Base-by-base conservation (phyloP, 305 asterid species). In the Fraxinus nigra region DNA sequence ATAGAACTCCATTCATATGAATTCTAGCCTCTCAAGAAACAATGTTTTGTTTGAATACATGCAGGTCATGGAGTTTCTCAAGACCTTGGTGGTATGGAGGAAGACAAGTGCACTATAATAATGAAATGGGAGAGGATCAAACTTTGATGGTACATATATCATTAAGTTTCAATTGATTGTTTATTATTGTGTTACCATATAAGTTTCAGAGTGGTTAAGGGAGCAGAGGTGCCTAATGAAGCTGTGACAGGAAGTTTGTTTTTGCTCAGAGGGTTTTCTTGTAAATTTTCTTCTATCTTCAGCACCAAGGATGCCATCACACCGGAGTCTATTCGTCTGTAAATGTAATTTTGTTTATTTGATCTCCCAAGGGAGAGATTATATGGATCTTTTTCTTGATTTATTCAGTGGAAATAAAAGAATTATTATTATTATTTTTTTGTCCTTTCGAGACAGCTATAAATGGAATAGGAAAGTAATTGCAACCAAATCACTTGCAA, bases 61-160 rank as follows among this genome's bases (percentile, higher is more conserved):
- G 80, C 83, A 94, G 98, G 98, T 95, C 30, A 93, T 90, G 99
- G 95, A 94, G 82, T 93, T 94, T 80, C 96, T 95, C 79, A 93
- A 92, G 89, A 85, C 86, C 18, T 85, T 95, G 90, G 95, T 88
- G 84, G 86, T 43, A 78, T 90, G 95, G 97, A 90, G 91, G 92
- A 88, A 90, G 88, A 86, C 87, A 33, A 79, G 77, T 69, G 75
- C 79, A 33, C 80, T 81, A 37, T 86, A 83, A 77, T 7, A 28
- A 75, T 82, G 74, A 79, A 43, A n/a, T 18, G 80, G 78, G 82
- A 75, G 83, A 74, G 69, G 69, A 72, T 30, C 43, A 67, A 28
- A 14, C 40, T 30, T 24, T 26, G 18, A 65, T 24, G n/a, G 32
- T 26, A 10, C 73, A 32, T 11, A 30, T 13, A 13, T 14, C 75